These are phyloP conservation scores for Rhizophora apiculata DNA, from an alignment of 345 rosid species.

Conservation along the genomic window DNA sequence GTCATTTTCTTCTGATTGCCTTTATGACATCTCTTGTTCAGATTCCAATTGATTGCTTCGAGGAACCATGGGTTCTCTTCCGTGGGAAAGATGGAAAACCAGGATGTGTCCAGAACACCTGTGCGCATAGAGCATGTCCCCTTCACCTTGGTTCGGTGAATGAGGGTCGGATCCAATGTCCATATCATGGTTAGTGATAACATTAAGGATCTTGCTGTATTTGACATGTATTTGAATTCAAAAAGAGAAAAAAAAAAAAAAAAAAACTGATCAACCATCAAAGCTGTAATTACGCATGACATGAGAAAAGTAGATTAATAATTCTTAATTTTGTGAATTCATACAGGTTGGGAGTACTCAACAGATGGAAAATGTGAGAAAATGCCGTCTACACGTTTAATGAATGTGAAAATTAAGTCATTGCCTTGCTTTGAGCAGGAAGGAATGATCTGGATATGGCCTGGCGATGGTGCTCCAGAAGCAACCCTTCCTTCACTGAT, in stretches of 20 bases:
- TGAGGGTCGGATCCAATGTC: slow-evolving; percentile 91
- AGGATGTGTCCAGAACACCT: slow-evolving; percentile 87
- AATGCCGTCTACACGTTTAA: slow-evolving; percentile 85
- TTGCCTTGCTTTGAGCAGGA: slow-evolving; percentile 89
- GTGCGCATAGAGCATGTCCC: slow-evolving; percentile 98
- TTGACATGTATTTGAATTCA: neutral
- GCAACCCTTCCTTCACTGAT: slow-evolving; percentile 66
- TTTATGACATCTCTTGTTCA: slow-evolving; percentile 26
- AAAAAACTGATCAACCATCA: neutral
- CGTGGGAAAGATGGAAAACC: slow-evolving; percentile 91
- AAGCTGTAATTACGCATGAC: neutral
- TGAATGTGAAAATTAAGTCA: slow-evolving; percentile 67
- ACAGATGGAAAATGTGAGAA: slow-evolving; percentile 92
- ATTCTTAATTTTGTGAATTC: slow-evolving; percentile 14
- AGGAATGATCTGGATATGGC: slow-evolving; percentile 99
- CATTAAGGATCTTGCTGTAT: neutral
- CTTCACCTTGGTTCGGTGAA: slow-evolving; percentile 93
- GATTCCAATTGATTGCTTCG: slow-evolving; percentile 95
- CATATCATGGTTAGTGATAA: slow-evolving; percentile 85
- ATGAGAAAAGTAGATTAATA: slow-evolving; percentile 7
- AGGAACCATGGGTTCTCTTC: slow-evolving; percentile 92
- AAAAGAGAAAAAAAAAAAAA: too few relatives aligned
- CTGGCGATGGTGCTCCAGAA: slow-evolving; percentile 77
- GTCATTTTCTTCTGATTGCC: slow-evolving; percentile 1
- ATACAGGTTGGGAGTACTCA: slow-evolving; percentile 92